Evolutionary conservation across 495 filamentous ascomycete genomes (phyloP), one percentile per base, ranked within the genome.

Genomic region (Neurospora africana): DNA sequence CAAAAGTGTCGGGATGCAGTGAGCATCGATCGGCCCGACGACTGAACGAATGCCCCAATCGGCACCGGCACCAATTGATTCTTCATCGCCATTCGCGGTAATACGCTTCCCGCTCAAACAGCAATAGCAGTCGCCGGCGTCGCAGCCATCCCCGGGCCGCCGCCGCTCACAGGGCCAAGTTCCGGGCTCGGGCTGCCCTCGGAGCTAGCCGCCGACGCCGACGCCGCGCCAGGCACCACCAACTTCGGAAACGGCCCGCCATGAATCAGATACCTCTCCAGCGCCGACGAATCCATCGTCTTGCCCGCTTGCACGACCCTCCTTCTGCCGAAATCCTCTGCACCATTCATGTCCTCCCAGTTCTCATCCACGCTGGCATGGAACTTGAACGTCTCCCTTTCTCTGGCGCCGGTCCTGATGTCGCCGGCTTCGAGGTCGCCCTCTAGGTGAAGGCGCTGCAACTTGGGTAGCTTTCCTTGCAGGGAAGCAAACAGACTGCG

Each of bases 301-400:
- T 79, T 81, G 15, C 77, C 76, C 39, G 78, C 77, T 53, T 75
- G 76, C 53, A 65, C 53, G 3, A 65, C 53, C 53, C 27, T 65
- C 53, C 53, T 65, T 9, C 53, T 19, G 5, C 41, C 41, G 41
- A 30, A 65, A 19, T 27, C 76, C 77, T 35, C 72, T 35, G 10
- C 74, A 72, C 15, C 73, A 5, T 74, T 76, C 5, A 83, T 69
- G 0, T 77, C 74, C 40, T 74, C 74, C 83, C 84, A 85, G 17
- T 81, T 76, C 30, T 83, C 82, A 58, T 84, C 82, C 30, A 79
- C 82, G 68, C 82, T 76, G 19, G 82, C 77, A 68, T 81, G 78
- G 74, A 86, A 86, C 76, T 80, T 79, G 73, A 82, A 85, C 23
- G 79, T 72, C 74, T 85, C 84, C 69, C 83, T 76, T 72, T 84